Percentiles rank a stretch among this genome's conserved stretches.
Conservation (phyloP, 345 rosid genomes). For the Theobroma cacao region DNA sequence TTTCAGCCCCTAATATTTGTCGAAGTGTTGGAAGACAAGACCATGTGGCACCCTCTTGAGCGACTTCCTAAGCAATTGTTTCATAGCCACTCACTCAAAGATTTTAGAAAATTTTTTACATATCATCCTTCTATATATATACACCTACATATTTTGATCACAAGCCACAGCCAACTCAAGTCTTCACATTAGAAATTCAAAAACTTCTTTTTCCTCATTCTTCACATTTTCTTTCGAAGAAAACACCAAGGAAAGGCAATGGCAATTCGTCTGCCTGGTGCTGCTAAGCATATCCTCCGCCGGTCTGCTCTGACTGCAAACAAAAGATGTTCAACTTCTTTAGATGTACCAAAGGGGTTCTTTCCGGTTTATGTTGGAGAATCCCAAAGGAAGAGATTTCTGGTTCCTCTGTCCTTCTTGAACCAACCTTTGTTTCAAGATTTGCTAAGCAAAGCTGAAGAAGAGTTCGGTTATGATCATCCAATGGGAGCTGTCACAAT, state of each 20-base stretch:
- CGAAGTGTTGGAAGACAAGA: background rate
- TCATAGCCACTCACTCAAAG: slow-evolving; percentile 1
- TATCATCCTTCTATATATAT: background rate
- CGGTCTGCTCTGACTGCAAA: background rate
- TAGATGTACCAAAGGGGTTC: slow-evolving; percentile 29
- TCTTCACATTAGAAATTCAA: background rate
- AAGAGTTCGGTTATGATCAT: slow-evolving; percentile 44
- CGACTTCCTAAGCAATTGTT: background rate
- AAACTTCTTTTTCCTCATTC: slow-evolving; percentile 17
- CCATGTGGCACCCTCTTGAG: slow-evolving; percentile 1
- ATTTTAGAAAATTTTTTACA: background rate
- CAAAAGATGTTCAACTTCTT: background rate
- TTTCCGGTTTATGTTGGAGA: slow-evolving; percentile 46
- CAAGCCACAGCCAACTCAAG: background rate
- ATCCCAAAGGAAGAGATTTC: slow-evolving; percentile 30
- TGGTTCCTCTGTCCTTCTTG: slow-evolving; percentile 41
- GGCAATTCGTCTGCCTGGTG: slow-evolving; percentile 17
- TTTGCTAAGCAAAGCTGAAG: slow-evolving; percentile 33
- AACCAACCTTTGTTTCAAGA: slow-evolving; percentile 41
- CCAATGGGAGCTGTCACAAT: slow-evolving; percentile 50
- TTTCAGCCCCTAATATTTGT: background rate
- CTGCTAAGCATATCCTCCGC: slow-evolving; percentile 14
- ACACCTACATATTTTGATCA: background rate
- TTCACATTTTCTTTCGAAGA: background rate
- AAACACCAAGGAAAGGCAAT: slow-evolving; percentile 15